Percentiles rank a stretch among this genome's conserved stretches.
Evolutionary conservation across 2,329 filamentous ascomycete species (phyloP).

Genomic region (Ambrosiella beaveri): DNA sequence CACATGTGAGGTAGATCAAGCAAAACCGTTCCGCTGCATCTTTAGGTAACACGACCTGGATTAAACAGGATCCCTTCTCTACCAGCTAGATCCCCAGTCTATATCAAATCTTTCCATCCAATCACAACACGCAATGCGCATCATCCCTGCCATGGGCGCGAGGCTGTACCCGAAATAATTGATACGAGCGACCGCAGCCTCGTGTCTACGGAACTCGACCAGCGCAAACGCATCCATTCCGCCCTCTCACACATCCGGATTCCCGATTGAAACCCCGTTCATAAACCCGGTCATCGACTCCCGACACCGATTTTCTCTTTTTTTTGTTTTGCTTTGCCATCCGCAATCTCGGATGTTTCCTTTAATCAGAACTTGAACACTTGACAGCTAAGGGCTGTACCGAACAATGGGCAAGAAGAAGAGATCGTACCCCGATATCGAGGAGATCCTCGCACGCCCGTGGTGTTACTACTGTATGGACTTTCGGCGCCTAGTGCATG

Average conservation of each 20-base stretch:
- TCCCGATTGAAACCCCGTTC: background rate
- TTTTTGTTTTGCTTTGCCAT: no score
- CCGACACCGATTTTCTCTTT: no score
- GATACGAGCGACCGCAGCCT: background rate
- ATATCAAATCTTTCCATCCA: background rate
- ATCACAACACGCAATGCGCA: background rate
- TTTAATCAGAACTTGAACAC: background rate
- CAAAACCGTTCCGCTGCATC: background rate
- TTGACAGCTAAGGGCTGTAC: background rate
- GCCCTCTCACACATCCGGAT: background rate
- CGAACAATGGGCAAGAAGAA: slow-evolving; percentile 69
- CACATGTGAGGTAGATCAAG: no score
- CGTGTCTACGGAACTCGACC: background rate
- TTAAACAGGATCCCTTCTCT: background rate
- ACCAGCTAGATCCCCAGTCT: background rate
- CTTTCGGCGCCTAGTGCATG: background rate
- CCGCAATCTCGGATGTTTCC: no score
- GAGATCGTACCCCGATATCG: slow-evolving; percentile 67
- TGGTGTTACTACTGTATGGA: slow-evolving; percentile 91
- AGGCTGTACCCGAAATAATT: background rate
- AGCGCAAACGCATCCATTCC: background rate
- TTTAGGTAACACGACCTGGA: background rate
- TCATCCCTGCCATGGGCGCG: background rate
- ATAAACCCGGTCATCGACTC: background rate
- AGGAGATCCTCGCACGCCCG: slow-evolving; percentile 71